phyloP scores from a whole-genome alignment of 2,329 filamentous ascomycete species.

The Dothideomycetes sp. region DNA sequence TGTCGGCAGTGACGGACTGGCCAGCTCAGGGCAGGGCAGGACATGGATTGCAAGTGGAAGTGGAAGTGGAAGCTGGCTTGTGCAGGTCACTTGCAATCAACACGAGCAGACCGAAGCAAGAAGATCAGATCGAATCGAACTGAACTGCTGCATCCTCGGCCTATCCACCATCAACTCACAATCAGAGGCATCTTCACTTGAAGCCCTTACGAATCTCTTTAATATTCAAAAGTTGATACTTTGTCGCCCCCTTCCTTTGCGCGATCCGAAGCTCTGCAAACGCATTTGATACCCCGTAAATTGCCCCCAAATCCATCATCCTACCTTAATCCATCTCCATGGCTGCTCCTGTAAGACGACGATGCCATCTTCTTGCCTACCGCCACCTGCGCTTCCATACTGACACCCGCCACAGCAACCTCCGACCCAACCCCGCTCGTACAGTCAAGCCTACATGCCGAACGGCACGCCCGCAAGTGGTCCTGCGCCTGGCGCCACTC shows the following conservation, averaged over 20 bases:
- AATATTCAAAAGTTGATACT: background rate
- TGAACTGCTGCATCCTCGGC: too few species aligned
- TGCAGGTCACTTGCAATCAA: too few species aligned
- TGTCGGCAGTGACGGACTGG: too few species aligned
- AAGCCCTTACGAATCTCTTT: background rate
- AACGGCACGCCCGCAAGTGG: constrained; percentile 29
- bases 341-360: constrained; percentile 6
- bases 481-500: constrained; percentile 31
- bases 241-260: background rate
- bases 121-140: too few species aligned
- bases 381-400: constrained; percentile 1
- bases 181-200: too few species aligned
- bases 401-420: constrained; percentile 29
- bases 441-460: constrained; percentile 36
- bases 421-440: constrained; percentile 39
- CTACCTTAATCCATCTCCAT: constrained; percentile 4
- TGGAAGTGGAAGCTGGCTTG: too few species aligned
- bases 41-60: too few species aligned
- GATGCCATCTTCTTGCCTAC: constrained; percentile 2
- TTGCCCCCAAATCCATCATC: constrained; percentile 6
- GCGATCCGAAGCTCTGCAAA: constrained; percentile 4
- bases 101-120: too few species aligned
- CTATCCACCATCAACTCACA: too few species aligned
- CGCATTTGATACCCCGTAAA: constrained; percentile 2
- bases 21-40: too few species aligned